Percentiles rank a stretch among this genome's conserved stretches.
phyloP scores from a whole-genome alignment of 2,329 filamentous ascomycete genomes.

The Xylaria hypoxylon region DNA sequence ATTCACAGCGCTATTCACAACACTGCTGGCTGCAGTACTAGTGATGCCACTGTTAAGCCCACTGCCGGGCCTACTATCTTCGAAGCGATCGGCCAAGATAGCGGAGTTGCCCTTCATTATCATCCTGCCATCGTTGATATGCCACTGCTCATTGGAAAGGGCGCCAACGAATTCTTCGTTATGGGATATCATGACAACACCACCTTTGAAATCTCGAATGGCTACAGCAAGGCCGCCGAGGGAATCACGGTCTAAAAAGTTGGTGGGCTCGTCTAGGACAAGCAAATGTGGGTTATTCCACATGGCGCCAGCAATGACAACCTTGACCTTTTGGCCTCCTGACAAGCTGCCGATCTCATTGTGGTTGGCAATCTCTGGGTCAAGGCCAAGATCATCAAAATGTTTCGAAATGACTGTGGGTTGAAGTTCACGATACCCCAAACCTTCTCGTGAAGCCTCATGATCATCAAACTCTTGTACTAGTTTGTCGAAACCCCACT shows the following conservation, averaged over 20 bases:
- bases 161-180: slow-evolving; percentile 99
- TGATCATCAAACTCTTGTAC: slow-evolving; percentile 99
- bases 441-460: slow-evolving; percentile 97
- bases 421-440: slow-evolving; percentile 93
- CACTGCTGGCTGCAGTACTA: slow-evolving; percentile 63
- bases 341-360: slow-evolving; percentile 97
- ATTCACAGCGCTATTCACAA: slow-evolving; percentile 64
- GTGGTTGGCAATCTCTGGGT: slow-evolving; percentile 98
- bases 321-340: slow-evolving; percentile 98
- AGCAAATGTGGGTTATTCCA: slow-evolving; percentile 99
- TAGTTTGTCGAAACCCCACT: slow-evolving; percentile 90
- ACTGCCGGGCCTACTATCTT: slow-evolving; percentile 68
- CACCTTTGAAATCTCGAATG: slow-evolving; percentile 97
- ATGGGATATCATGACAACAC: slow-evolving; percentile 99
- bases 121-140: slow-evolving; percentile 88
- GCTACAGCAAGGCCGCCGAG: slow-evolving; percentile 96
- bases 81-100: slow-evolving; percentile 83
- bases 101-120: slow-evolving; percentile 83
- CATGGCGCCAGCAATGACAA: slow-evolving; percentile 94
- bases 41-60: slow-evolving; percentile 66
- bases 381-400: slow-evolving; percentile 95
- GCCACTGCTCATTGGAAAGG: slow-evolving; percentile 95
- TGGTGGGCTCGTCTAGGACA: slow-evolving; percentile 97
- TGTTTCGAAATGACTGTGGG: slow-evolving; percentile 96
- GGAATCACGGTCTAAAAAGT: slow-evolving; percentile 98